Evolutionary conservation across 495 filamentous ascomycete genomes (phyloP), one percentile per base, ranked within the genome.

Genomic region (Xylaria bambusicola): DNA sequence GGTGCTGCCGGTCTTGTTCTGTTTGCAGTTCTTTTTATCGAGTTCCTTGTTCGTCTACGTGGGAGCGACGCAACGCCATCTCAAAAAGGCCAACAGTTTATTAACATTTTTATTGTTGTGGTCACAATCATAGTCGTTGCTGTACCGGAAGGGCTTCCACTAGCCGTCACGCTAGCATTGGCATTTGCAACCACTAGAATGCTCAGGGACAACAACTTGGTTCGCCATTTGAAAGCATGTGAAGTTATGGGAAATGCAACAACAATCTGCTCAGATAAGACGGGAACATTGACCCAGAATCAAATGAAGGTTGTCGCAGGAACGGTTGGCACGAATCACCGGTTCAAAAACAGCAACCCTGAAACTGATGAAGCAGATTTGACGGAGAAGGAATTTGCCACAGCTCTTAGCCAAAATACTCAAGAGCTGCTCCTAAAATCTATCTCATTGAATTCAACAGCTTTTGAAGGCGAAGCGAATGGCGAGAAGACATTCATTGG

Each of bases 191-290:
- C 93, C 1, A 97, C 88, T 20, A 81, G 92, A 24, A 98, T 98
- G 93, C 77, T 97, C 45, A 94, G 90, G 71, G 93, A 97, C 65
- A 93, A 96, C 74, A 97, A 97, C 62, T 73, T 98, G 48, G 93
- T 98, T 50, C 90, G 93, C 26, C 83, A 93, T 55, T 79, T 98
- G 38, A 87, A 91, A 65, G 93, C 93, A 44, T 98, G 93, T 72
- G 93, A 98, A 72, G 95, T 93, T n/a, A 98, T 98, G 93, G 93
- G 93, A 21, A 97, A 97, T 72, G 93, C 93, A 4, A 96, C 93
- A 0, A 93, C 91, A 1, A 90, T 98, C 48, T 98, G 93, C 74
- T 96, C 93, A 2, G 93, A 98, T 76, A 98, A 98, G 72, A 98
- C 93, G 0, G 93, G 93, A 55, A 98, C 93, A 2, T 77, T 98